These are phyloP conservation scores for Papiliotrema fonsecae DNA, from an alignment of 1,284 basidiomycete species.

Conservation along the genomic window DNA sequence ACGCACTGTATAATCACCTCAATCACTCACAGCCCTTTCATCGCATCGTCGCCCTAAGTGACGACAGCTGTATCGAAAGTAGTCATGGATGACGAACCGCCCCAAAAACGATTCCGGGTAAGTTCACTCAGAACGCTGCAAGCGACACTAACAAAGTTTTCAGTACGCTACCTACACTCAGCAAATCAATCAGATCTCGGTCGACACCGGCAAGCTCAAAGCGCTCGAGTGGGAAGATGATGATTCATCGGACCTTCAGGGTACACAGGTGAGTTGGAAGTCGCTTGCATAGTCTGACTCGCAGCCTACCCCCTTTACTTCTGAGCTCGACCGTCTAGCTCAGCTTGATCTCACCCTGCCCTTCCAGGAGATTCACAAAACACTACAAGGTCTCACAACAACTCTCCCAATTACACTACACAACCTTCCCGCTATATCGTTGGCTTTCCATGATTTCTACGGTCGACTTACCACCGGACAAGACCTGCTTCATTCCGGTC, in stretches of 20 bases:
- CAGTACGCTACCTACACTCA: constrained; percentile 45
- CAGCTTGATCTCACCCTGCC: constrained; percentile 68
- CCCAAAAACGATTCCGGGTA: constrained; percentile 41
- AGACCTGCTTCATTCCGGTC: constrained; percentile 37
- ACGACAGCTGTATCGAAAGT: no score
- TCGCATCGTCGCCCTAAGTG: no score
- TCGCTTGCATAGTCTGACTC: no score
- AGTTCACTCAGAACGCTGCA: constrained; percentile 5
- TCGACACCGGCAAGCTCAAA: constrained; percentile 42
- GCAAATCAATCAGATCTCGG: constrained; percentile 40
- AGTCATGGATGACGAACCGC: constrained; percentile 41
- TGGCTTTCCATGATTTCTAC: constrained; percentile 52
- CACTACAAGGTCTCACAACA: constrained; percentile 59
- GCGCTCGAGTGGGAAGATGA: constrained; percentile 42
- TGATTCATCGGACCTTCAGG: constrained; percentile 28
- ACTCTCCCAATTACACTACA: constrained; percentile 77
- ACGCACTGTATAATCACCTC: no score
- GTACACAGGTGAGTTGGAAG: constrained; percentile 24
- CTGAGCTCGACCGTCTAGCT: constrained; percentile 44
- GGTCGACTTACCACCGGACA: constrained; percentile 35
- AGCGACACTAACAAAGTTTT: not conserved
- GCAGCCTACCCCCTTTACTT: constrained; percentile 42
- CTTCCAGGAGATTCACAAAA: constrained; percentile 66
- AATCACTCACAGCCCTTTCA: no score
- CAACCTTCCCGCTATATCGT: constrained; percentile 62